Evolutionary conservation across 73 alveolate species (phyloP).

Genomic region (Effrenium voratum): DNA sequence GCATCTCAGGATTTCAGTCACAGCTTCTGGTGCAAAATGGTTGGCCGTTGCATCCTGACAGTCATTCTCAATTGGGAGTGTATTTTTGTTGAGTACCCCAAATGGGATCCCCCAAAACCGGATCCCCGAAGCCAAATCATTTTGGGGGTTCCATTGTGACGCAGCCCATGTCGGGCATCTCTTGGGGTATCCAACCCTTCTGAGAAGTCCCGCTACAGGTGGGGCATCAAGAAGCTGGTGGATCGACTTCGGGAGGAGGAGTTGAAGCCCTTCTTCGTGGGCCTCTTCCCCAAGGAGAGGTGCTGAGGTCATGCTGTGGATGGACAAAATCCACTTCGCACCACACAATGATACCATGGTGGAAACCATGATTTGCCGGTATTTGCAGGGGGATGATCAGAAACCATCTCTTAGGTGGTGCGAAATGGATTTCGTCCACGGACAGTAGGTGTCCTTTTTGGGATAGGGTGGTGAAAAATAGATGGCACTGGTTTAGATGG

Average conservation of each 20-base stretch:
- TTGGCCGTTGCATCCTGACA: background rate
- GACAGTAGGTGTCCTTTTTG: background rate
- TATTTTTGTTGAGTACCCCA: background rate
- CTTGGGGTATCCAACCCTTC: background rate
- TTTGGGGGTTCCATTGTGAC: background rate
- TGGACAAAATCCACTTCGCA: no score
- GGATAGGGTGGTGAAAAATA: no score
- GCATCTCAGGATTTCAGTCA: background rate
- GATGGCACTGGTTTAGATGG: no score
- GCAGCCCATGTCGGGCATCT: background rate
- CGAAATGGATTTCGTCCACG: background rate
- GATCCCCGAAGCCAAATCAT: background rate
- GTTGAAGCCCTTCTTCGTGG: slow-evolving; percentile 78
- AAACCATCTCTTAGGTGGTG: no score
- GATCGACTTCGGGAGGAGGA: slow-evolving; percentile 95
- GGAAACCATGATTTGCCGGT: no score
- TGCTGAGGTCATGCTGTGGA: background rate
- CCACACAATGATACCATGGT: no score
- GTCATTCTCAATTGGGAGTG: no score
- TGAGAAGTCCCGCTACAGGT: slow-evolving; percentile 77
- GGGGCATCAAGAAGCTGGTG: slow-evolving; percentile 96
- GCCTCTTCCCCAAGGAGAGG: slow-evolving; percentile 78
- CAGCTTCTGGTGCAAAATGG: background rate
- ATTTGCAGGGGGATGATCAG: no score
- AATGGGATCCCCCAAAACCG: background rate